Base-by-base conservation (phyloP, 306 rosid genomes). In the Vicia villosa region DNA sequence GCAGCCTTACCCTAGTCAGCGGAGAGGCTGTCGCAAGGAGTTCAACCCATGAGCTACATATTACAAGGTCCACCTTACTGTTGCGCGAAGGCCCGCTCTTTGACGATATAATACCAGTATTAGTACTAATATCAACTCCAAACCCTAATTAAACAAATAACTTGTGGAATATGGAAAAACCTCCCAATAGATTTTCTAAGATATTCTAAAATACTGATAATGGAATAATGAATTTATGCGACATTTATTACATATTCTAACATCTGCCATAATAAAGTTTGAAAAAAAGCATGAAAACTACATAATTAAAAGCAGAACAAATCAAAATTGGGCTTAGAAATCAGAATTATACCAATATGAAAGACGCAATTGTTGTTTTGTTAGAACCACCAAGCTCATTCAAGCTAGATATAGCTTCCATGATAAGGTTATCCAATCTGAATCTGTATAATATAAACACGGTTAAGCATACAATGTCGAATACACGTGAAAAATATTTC, bases 331-430 rank as follows among this genome's bases (percentile, higher is more conserved):
- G 41, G 28, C 10, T 60, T 30, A 50, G 22, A 37, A 66, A 65
- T 22, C 11, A 78, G 38, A 72, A 54, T 19, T 15, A 56, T 82
- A 94, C 99, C 99, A 87, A 96, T 12, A 94, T 94, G 77, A 88
- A 94, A 15, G 92, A 72, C 21, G 91, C 88, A 76, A 94, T 94
- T 50, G 85, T 51, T 43, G 97, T 91, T 86, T 89, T 94, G 74
- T 89, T 91, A 70, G 99, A 91, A 58, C 99, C 97, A 36, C 91
- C 86, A 32, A 78, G 81, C 82, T 94, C 99, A 81, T 81, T 87
- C 82, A 94, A 77, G 78, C 71, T 78, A 75, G 83, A 69, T 36
- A 94, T 86, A 20, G 99, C 96, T 77, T 94, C 99, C 79, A 86
- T 84, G 47, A 94, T 85, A 76, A 94, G 95, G 80, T 77, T 85